A percentile compares a stretch with the other conserved stretches of the same genome.
phyloP scores from a whole-genome alignment of 2,329 filamentous ascomycete species.

The Hyphodiscus sp. region DNA sequence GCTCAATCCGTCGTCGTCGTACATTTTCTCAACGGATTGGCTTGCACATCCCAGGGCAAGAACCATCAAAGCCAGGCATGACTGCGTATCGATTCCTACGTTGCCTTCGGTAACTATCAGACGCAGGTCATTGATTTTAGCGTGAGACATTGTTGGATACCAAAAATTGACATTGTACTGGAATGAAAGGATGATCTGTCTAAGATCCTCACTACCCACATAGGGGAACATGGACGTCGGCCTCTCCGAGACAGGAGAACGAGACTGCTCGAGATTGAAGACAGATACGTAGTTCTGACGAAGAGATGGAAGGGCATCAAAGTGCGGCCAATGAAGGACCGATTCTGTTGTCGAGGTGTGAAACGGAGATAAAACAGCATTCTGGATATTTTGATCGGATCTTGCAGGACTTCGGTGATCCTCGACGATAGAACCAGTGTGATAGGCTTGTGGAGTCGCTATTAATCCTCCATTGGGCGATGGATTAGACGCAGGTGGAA shows the following conservation, averaged over 20 bases:
- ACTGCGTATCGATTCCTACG: neutral
- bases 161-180: slow-evolving; percentile 44
- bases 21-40: slow-evolving; percentile 32
- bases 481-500: no score
- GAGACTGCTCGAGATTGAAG: slow-evolving; percentile 41
- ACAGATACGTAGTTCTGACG: slow-evolving; percentile 39
- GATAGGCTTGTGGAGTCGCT: no score
- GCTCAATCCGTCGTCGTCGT: slow-evolving; percentile 10
- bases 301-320: slow-evolving; percentile 38
- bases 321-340: slow-evolving; percentile 45
- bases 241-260: slow-evolving; percentile 32
- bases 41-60: slow-evolving; percentile 44
- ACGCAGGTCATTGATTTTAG: slow-evolving; percentile 26
- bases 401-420: no score
- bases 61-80: slow-evolving; percentile 39
- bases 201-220: slow-evolving; percentile 36
- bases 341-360: slow-evolving; percentile 46
- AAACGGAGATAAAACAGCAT: slow-evolving; percentile 43
- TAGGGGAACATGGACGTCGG: slow-evolving; percentile 36
- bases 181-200: slow-evolving; percentile 38
- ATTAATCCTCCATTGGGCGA: no score
- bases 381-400: slow-evolving; percentile 17
- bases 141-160: slow-evolving; percentile 43
- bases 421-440: no score
- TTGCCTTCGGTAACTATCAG: neutral